Evolutionary conservation across 2,329 filamentous ascomycete species (phyloP), one percentile per base, ranked within the genome.

Genomic region (Periglandula ipomoeae): DNA sequence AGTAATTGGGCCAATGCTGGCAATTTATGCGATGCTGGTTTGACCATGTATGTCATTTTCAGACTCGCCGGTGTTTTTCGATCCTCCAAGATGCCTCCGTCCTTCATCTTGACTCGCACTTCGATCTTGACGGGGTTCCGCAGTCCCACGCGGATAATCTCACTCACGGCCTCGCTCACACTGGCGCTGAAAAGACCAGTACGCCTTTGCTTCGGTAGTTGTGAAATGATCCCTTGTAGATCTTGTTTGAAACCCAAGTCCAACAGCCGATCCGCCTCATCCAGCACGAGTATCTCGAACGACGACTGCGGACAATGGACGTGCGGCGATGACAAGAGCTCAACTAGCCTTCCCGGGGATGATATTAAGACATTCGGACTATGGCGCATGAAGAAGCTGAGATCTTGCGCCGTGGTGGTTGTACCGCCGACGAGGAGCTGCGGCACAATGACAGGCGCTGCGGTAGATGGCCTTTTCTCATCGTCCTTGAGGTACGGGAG

Each of bases 181-280:
- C 87, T 94, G 11, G 93, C 93, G 60, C 89, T 95, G 68, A 97
- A 98, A 0, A 98, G 71, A 0, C 93, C 93, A 0, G 93, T 98
- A 44, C 93, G 79, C 46, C 93, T 77, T 64, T 98, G 93, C 62
- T 98, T 98, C 0, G 93, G 93, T 5, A 98, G 70, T 15, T 86
- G 79, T 0, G 81, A 80, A 20, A 98, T 70, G 37, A 97, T 95
- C 48, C 82, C 87, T 57, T 93, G 88, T 24, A 98, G 68, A 56
- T 95, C 89, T 49, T 87, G 84, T 65, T 94, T 93, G 68, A 98
- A 97, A 5, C 94, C 93, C 20, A 97, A 76, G 67, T 98, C 93
- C 10, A 98, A 74, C 23, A 98, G 71, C 51, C 93, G 79, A 66
- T 98, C 93, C 44, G 91, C 93, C 70, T 98, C 93, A 61, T 98